Evolutionary conservation across 2,329 filamentous ascomycete genomes (phyloP), one percentile per base, ranked within the genome.

Genomic region (Colletotrichum caudatum): DNA sequence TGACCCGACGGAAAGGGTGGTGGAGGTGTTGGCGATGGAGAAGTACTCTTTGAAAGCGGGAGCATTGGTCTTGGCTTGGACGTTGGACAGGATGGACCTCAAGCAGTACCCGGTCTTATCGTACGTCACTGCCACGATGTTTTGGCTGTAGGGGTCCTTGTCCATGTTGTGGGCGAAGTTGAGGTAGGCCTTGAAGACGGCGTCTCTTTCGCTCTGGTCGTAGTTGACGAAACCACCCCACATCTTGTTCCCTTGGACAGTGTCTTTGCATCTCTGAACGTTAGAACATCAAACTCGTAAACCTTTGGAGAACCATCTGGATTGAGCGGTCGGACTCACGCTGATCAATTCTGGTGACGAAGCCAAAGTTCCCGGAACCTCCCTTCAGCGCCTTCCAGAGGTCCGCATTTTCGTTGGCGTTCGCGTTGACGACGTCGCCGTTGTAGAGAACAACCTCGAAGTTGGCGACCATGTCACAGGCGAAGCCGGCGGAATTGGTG

Each of bases 311-410:
- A 9, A 9, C 2, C 51, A 6, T 9, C 3, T 3, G 1, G 18
- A 20, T 20, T 33, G 51, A 33, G 2, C 16, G 16, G 51, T 9
- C 14, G 16, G 6, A 66, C 67, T 62, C 23, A 63, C 68, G 46
- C 18, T 61, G 68, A 54, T 80, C 77, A 8, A 78, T 63, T 14
- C 75, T 73, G 18, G 82, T 79, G 23, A 81, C 77, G 64, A 82
- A 78, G n/a, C 83, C 84, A 56, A 85, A 81, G 75, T 86, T 87
- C 54, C 80, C 82, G 5, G 80, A 80, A n/a, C 85, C 85, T 8
- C 85, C 85, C 66, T 84, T 83, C 1, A 86, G 77, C 0, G 84
- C 84, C 66, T 80, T 81, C 76, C 79, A 86, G 1, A 87, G 79
- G 50, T 86, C 83, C 0, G 75, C 14, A 63, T 86, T 80, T 9